Conservation (phyloP, 495 filamentous ascomycete species). For the Cercophora scortea region DNA sequence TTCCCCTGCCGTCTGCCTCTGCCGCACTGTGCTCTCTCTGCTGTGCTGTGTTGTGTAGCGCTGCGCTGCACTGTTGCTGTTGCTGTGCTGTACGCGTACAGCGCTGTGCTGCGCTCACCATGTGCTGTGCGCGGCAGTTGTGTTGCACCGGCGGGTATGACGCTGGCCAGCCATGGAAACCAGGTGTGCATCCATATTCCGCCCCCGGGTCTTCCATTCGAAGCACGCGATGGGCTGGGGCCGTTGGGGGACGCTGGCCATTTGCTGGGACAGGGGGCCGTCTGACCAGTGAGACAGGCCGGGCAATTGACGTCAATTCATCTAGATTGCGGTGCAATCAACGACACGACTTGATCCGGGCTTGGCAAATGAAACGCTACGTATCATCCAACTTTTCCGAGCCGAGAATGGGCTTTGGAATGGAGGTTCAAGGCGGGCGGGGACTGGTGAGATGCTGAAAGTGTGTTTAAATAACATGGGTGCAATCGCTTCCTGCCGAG, state of each 20-base stretch:
- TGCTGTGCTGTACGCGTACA: too few relatives aligned
- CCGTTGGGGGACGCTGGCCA: background rate
- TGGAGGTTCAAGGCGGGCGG: background rate
- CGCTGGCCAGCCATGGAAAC: slow-evolving; percentile 9
- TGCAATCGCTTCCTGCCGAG: too few relatives aligned
- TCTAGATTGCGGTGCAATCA: slow-evolving; percentile 27
- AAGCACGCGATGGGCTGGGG: slow-evolving; percentile 1
- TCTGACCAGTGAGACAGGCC: slow-evolving; percentile 11
- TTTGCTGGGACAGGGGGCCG: too few relatives aligned
- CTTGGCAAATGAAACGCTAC: slow-evolving; percentile 12
- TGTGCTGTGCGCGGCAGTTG: slow-evolving; percentile 18
- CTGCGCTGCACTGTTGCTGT: too few relatives aligned
- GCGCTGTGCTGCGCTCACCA: too few relatives aligned
- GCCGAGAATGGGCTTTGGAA: background rate
- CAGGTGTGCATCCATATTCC: slow-evolving; percentile 15
- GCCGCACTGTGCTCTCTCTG: too few relatives aligned
- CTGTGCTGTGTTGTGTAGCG: too few relatives aligned
- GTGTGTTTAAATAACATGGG: too few relatives aligned
- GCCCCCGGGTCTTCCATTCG: slow-evolving; percentile 8
- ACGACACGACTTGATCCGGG: slow-evolving; percentile 16
- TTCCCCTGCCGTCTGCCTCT: too few relatives aligned
- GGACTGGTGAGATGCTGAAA: background rate
- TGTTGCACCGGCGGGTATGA: slow-evolving; percentile 20
- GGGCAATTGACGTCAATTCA: slow-evolving; percentile 29
- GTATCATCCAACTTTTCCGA: background rate